Percentiles rank a stretch among this genome's conserved stretches.
Evolutionary conservation across 768 basidiomycete species (phyloP).

Genomic region (Dioszegia crocea): DNA sequence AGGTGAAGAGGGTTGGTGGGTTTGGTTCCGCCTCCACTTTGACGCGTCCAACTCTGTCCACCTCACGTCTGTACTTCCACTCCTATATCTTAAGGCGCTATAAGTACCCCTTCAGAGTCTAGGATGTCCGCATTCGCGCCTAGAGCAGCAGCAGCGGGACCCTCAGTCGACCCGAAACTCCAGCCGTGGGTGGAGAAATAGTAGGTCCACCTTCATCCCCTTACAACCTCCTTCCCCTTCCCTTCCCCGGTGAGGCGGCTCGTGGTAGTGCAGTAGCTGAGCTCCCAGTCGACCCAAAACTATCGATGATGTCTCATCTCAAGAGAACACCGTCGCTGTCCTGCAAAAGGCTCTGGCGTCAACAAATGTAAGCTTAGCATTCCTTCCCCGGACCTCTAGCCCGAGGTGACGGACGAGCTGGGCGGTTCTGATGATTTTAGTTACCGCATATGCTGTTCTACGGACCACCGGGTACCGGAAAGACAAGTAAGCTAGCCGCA

Average conservation of each 20-base stretch:
- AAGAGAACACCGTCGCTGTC: slow-evolving; percentile 92
- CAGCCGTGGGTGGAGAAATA: slow-evolving; percentile 97
- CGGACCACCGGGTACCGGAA: slow-evolving; percentile 96
- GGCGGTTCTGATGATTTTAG: no score
- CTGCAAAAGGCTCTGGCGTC: slow-evolving; percentile 84
- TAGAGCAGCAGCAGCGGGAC: slow-evolving; percentile 18
- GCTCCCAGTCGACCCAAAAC: slow-evolving; percentile 80
- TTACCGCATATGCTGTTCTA: slow-evolving; percentile 99
- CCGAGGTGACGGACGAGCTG: no score
- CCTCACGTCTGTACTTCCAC: not conserved
- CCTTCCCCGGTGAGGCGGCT: no score
- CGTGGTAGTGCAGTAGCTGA: slow-evolving; percentile 5
- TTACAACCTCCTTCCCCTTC: not conserved
- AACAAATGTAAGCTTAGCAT: slow-evolving; percentile 64
- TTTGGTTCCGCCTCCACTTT: slow-evolving; percentile 3
- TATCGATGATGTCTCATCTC: slow-evolving; percentile 94
- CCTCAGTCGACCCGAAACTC: slow-evolving; percentile 35
- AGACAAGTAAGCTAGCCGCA: slow-evolving; percentile 60
- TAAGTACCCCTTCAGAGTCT: no score
- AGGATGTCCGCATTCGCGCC: slow-evolving; percentile 14
- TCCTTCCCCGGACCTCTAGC: no score
- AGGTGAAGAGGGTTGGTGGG: not conserved
- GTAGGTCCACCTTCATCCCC: slow-evolving; percentile 53
- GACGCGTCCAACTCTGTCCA: not conserved
- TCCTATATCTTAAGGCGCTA: no score